phyloP scores from a whole-genome alignment of 805 yeast species.

The Blastobotrys chiropterorum region DNA sequence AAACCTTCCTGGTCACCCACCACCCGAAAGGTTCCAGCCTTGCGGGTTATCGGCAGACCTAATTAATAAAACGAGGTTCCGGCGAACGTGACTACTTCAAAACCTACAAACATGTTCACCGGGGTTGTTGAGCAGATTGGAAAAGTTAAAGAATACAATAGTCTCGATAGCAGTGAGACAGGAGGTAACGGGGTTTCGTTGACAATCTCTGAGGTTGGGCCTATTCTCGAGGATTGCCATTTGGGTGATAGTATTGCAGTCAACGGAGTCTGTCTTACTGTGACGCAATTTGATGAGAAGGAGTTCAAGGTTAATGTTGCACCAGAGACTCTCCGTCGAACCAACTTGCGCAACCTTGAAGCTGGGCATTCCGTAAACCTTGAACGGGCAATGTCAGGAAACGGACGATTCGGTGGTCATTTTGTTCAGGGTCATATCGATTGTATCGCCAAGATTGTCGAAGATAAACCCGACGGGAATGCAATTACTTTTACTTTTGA shows the following conservation, averaged over 20 bases:
- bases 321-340: constrained; percentile 82
- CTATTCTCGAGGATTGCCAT: constrained; percentile 71
- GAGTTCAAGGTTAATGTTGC: constrained; percentile 86
- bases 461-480: constrained; percentile 54
- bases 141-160: constrained; percentile 44
- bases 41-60: neutral
- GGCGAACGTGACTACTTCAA: neutral
- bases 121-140: constrained; percentile 90
- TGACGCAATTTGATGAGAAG: constrained; percentile 60
- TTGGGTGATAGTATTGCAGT: constrained; percentile 91
- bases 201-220: constrained; percentile 53
- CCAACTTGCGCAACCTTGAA: constrained; percentile 61
- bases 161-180: constrained; percentile 42
- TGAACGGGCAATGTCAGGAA: constrained; percentile 84
- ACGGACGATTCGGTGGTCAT: constrained; percentile 92
- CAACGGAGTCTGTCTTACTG: constrained; percentile 88
- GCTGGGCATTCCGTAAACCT: constrained; percentile 66
- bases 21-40: neutral
- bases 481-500: constrained; percentile 71
- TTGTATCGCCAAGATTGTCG: constrained; percentile 65
- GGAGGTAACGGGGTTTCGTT: constrained; percentile 76
- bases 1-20: neutral
- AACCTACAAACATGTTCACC: constrained; percentile 64
- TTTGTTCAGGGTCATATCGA: constrained; percentile 98
- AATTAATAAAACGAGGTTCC: neutral